Base-by-base conservation (phyloP, 179 eudicot genomes). In the Beta corolliflora region DNA sequence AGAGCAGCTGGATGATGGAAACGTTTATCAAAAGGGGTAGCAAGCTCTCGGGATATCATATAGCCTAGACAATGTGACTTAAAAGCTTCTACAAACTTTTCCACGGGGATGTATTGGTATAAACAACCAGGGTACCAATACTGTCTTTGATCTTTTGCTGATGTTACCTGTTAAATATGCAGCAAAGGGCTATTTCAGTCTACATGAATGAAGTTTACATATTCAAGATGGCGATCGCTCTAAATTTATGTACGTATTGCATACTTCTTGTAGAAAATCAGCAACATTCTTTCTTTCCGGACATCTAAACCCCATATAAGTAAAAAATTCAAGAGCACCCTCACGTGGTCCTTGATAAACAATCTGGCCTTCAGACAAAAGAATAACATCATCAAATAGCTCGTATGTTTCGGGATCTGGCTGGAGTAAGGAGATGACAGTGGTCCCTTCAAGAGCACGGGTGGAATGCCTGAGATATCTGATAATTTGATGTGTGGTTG, bases 261-360 rank as follows among this genome's bases (percentile, higher is more conserved):
- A 16, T 89, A 93, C 97, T 87, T 92, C 97, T 83, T 93, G 97
- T 81, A 93, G 82, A 59, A 91, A 91, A 81, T 92, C 97, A 59
- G 97, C 93, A 78, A 88, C 95, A 73, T 90, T 90, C 88, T 93
- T 93, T 75, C 98, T 90, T 48, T 89, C 90, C n/a, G 94, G 97
- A 78, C 98, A 93, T 46, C 60, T 83, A 76, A 92, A 92, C 56
- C 98, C 98, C 97, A 91, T 88, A 59, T 55, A 83, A 59, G 83
- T 81, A 78, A 93, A 93, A 87, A 93, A 92, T 5, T 89, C 88
- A 36, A 89, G 87, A 80, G 89, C 93, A 46, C 83, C 82, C 73
- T 90, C 91, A 50, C 92, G 84, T 15, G 97, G 90, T 65, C 98
- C 94, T 76, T 92, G 98, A 86, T 92, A 93, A 66, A 92, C 92